Conservation (phyloP, 2,329 filamentous ascomycete genomes). For the Phaeosphaeria sp. region DNA sequence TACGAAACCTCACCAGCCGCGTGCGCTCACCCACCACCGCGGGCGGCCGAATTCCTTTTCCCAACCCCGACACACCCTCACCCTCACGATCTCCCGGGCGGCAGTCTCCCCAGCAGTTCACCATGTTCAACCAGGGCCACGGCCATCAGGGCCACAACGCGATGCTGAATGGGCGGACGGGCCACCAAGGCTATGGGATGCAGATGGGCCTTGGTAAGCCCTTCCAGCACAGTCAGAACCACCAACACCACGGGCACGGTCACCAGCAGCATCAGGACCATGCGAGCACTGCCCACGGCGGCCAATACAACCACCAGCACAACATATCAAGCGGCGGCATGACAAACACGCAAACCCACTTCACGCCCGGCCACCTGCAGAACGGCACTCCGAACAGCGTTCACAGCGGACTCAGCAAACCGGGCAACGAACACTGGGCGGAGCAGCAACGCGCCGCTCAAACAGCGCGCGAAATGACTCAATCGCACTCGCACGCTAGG, state of each 20-base stretch:
- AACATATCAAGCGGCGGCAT: conserved; percentile 68
- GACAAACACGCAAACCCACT: conserved; percentile 69
- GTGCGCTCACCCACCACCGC: conserved; percentile 56
- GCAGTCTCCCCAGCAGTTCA: conserved; percentile 57
- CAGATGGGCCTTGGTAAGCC: conserved; percentile 72
- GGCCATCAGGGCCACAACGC: conserved; percentile 74
- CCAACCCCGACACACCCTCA: conserved; percentile 60
- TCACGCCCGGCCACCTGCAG: conserved; percentile 64
- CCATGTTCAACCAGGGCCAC: conserved; percentile 75
- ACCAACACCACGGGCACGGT: conserved; percentile 59
- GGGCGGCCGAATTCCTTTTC: conserved; percentile 53
- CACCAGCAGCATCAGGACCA: conserved; percentile 69
- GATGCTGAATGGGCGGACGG: conserved; percentile 75
- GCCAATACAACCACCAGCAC: conserved; percentile 67
- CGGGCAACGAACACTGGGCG: conserved; percentile 79
- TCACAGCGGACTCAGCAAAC: conserved; percentile 64
- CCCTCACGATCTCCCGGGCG: conserved; percentile 64
- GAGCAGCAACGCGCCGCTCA: conserved; percentile 84
- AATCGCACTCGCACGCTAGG: conserved; percentile 77
- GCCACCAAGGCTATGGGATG: conserved; percentile 61
- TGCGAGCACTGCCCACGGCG: conserved; percentile 56
- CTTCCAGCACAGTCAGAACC: conserved; percentile 66
- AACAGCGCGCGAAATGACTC: conserved; percentile 72
- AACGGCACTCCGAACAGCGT: conserved; percentile 64
- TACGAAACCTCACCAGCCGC: conserved; percentile 54